Evolutionary conservation across 306 rosid genomes (phyloP).

Genomic region (Ochetophila trinervis): DNA sequence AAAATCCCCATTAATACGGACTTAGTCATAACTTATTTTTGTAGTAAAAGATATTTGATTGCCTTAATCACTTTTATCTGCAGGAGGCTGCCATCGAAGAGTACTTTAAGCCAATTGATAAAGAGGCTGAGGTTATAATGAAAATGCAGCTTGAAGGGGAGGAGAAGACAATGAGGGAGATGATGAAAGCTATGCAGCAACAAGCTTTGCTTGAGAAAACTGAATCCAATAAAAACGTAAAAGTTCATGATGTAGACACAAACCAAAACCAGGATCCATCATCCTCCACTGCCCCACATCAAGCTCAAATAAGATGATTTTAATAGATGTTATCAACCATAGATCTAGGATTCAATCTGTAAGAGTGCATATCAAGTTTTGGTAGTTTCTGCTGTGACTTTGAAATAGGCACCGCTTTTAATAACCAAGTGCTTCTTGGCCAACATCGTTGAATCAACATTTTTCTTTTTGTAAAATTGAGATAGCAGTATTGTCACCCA

Average conservation of each 20-base stretch:
- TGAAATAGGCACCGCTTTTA: too few relatives aligned
- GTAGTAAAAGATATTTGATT: constrained; percentile 5
- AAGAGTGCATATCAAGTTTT: constrained; percentile 4
- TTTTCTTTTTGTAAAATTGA: too few relatives aligned
- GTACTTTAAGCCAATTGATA: constrained; percentile 84
- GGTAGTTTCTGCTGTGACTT: background rate
- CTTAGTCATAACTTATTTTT: constrained; percentile 14
- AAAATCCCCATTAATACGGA: background rate
- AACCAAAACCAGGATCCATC: constrained; percentile 29
- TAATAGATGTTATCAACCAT: background rate
- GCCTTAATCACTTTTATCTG: constrained; percentile 19
- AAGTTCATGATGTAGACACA: constrained; percentile 22
- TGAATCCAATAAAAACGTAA: constrained; percentile 37
- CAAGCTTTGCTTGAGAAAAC: constrained; percentile 55
- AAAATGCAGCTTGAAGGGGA: constrained; percentile 69
- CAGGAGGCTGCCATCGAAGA: constrained; percentile 85
- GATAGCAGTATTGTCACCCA: too few relatives aligned
- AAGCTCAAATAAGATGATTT: constrained; percentile 40
- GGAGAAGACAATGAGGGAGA: constrained; percentile 54
- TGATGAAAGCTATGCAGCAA: constrained; percentile 64
- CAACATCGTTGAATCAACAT: too few relatives aligned
- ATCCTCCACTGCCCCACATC: constrained; percentile 29
- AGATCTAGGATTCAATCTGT: constrained; percentile 14
- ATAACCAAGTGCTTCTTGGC: too few relatives aligned
- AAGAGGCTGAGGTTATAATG: constrained; percentile 73